Percentiles rank a stretch among this genome's conserved stretches.
phyloP scores from a whole-genome alignment of 176 grass and related monocot species.

The Bonia amplexicaulis region DNA sequence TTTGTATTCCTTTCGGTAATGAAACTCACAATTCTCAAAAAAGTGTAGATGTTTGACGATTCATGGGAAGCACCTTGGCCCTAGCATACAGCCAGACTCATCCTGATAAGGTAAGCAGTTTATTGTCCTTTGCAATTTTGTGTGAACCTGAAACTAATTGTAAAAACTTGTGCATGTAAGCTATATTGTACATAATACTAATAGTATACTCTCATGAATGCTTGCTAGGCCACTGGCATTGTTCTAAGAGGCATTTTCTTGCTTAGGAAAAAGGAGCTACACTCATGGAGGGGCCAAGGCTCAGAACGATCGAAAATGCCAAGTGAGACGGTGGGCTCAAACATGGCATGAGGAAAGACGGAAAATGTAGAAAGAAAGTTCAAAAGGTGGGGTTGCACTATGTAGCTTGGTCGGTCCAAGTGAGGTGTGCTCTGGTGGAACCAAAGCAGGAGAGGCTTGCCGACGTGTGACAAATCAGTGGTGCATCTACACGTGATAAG shows the following conservation, averaged over 20 bases:
- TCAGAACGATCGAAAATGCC: too few species aligned
- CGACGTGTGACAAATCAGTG: too few species aligned
- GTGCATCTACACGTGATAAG: too few species aligned
- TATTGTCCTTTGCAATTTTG: background rate
- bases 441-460: too few species aligned
- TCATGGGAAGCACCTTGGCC: constrained; percentile 93
- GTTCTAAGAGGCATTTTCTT: constrained; percentile 91
- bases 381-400: too few species aligned
- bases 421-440: too few species aligned
- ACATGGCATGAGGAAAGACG: too few species aligned
- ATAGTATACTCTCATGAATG: constrained; percentile 2
- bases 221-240: constrained; percentile 71
- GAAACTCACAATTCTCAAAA: background rate
- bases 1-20: background rate
- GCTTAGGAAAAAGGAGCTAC: constrained; percentile 77
- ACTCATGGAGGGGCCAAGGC: too few species aligned
- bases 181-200: background rate
- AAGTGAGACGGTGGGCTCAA: too few species aligned
- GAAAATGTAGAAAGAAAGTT: too few species aligned
- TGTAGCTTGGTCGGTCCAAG: too few species aligned
- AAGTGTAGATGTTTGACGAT: constrained; percentile 78
- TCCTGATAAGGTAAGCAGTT: constrained; percentile 60
- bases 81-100: constrained; percentile 79
- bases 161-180: background rate
- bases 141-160: background rate